Percentiles rank a stretch among this genome's conserved stretches.
Conservation (phyloP, 768 basidiomycete species). For the Suillus variegatus region DNA sequence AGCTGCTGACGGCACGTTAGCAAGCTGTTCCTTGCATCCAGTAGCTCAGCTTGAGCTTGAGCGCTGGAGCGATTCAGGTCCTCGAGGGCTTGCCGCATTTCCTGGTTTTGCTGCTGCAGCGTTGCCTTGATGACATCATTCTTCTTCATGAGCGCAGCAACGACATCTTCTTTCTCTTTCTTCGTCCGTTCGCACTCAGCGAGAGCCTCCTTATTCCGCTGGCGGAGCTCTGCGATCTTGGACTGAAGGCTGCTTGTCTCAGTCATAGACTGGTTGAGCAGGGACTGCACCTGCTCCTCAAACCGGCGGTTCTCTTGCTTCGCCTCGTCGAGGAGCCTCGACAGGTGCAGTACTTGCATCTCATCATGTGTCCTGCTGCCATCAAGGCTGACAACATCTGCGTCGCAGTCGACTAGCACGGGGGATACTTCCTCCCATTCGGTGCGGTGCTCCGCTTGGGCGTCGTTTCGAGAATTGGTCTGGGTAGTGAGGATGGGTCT, state of each 20-base stretch:
- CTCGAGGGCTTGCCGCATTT: conserved; percentile 24
- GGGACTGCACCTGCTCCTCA: conserved; percentile 6
- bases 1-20: conserved; percentile 20
- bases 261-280: conserved; percentile 8
- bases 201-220: conserved; percentile 4
- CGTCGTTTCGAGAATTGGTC: not conserved
- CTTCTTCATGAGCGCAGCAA: conserved; percentile 18
- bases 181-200: conserved; percentile 15
- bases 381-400: conserved; percentile 9
- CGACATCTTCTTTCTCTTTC: conserved; percentile 22
- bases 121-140: conserved; percentile 22
- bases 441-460: not conserved
- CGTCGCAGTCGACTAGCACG: conserved; percentile 7
- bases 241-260: conserved; percentile 8
- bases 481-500: not conserved
- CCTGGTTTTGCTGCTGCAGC: conserved; percentile 17
- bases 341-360: conserved; percentile 2
- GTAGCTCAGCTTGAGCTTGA: conserved; percentile 24
- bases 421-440: conserved; percentile 7
- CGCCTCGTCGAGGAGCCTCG: not conserved
- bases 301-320: conserved; percentile 8
- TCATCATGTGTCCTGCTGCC: conserved; percentile 1
- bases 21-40: conserved; percentile 20
- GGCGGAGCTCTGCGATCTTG: conserved; percentile 1
- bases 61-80: conserved; percentile 23